Base-by-base conservation (phyloP, 2,329 filamentous ascomycete genomes). In the Penicillium janthinellum region DNA sequence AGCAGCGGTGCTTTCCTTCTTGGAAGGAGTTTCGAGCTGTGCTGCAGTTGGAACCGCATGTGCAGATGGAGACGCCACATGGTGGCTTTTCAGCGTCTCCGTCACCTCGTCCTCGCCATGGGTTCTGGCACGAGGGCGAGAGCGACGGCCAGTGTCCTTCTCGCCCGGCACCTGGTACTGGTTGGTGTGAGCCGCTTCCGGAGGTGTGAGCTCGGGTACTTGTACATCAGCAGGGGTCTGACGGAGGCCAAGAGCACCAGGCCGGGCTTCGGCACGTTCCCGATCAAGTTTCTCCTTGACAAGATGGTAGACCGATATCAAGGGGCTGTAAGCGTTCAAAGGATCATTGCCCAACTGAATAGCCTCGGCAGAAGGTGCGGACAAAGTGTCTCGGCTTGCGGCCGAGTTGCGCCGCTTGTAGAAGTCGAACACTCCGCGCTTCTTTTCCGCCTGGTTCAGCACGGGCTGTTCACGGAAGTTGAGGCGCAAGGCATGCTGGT, bases 261-360 rank as follows among this genome's bases (percentile, higher is more conserved):
- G 85, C 60, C 87, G 88, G 39, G 78, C 74, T 66, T 86, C 84
- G 25, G 79, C 72, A 48, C 81, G 77, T 70, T 98, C 93, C 38
- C 91, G 87, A 52, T 96, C 91, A 64, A 92, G 87, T 78, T 98
- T 98, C 79, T 99, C 95, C 67, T 87, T 89, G n/a, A 96, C 95
- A 3, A 99, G 84, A 70, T 96, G 96, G 76, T 99, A 99, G 14
- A 99, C 89, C 1, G 95, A 98, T 7, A 98, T 83, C 14, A 98
- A 81, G 7, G 95, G 95, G 69, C 90, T 94, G 74, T 91, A 99
- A 4, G 95, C 95, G 74, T 98, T 98, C 59, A 96, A 80, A 0
- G 95, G 93, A 71, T 99, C 95, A 58, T 85, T 86, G 11, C 92
- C 92, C 37, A 94, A 79, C 65, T 91, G 88, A 17, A 98, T 82